These are phyloP conservation scores for Curvularia spicifera DNA, from an alignment of 2,329 filamentous ascomycete species.

Conservation along the genomic window DNA sequence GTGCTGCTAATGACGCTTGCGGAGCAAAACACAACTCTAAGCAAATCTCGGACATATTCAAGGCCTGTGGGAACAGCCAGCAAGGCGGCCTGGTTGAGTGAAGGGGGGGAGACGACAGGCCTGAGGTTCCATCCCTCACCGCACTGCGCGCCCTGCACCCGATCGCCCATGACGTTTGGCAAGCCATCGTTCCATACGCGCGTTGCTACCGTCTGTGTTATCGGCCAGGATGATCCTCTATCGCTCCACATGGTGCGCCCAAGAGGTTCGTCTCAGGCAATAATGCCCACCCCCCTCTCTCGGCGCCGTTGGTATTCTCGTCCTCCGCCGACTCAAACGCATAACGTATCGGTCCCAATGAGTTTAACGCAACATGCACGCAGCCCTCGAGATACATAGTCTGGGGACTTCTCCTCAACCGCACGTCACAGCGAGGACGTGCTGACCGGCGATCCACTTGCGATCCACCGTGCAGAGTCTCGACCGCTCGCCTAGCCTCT, in stretches of 20 bases:
- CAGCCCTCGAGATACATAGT: conserved; percentile 11
- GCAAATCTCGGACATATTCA: neutral
- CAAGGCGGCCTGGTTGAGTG: conserved; percentile 4
- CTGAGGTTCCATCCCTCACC: conserved; percentile 13
- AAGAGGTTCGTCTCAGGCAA: conserved; percentile 20
- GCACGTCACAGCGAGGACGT: conserved; percentile 10
- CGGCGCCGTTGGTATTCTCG: conserved; percentile 3
- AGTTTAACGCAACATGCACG: conserved; percentile 12
- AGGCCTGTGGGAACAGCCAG: neutral
- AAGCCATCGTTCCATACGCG: conserved; percentile 13
- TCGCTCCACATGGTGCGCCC: conserved; percentile 13
- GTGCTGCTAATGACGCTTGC: conserved; percentile 2
- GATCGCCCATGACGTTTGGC: conserved; percentile 7
- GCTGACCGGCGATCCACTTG: conserved; percentile 16
- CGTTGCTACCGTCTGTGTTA: conserved; percentile 14
- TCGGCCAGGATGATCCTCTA: conserved; percentile 13
- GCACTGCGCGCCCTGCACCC: conserved; percentile 11
- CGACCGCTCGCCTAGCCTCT: conserved; percentile 16
- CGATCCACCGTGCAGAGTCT: conserved; percentile 12
- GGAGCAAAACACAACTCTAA: conserved; percentile 3
- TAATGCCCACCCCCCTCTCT: conserved; percentile 5
- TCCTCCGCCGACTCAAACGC: conserved; percentile 9
- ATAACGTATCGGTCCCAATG: conserved; percentile 10
- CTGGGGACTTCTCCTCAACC: conserved; percentile 12
- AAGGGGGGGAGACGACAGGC: conserved; percentile 5